Base-by-base conservation (phyloP, 768 basidiomycete species). In the Pleurotus tuber-regium region DNA sequence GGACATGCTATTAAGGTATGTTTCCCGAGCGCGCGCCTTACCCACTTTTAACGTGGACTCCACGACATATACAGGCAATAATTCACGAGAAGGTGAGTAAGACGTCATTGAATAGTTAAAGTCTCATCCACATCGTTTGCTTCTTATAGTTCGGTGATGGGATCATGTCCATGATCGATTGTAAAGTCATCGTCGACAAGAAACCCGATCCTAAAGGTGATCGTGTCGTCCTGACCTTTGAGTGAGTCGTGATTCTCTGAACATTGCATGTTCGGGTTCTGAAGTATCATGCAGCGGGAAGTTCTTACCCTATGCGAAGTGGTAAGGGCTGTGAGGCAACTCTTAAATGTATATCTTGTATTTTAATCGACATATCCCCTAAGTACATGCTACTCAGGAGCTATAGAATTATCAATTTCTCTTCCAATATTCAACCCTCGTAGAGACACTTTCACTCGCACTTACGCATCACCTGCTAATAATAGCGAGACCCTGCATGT, bases 151-250 rank as follows among this genome's bases (percentile, higher is more conserved):
- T 90, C 56, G 89, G 89, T 4, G 89, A 92, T 59, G 89, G 89
- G 4, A 91, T 92, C 54, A 90, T 91, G 87, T 87, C 86, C 16
- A 88, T 91, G 86, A 89, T 91, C 52, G 89, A 92, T 64, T 91
- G 89, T 67, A 83, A 79, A 57, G 75, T 91, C 54, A 74, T 73
- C 41, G 72, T 91, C 39, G 72, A 80, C 54, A 81, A 74, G 69
- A 90, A 91, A 64, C 73, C 76, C 12, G 80, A 90, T 59, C 87
- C 87, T 12, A 87, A 85, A 60, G 89, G 89, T 29, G 88, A 91
- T 58, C 86, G 89, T 38, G 84, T 90, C 7, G 59, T 89, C 14
- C 71, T 92, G 54, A 90, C 84, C 2, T 89, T 90, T 56, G 87
- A 92, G 89, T 91, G 59, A 57, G 88, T 57, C 11, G 47, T 25